Evolutionary conservation across 306 rosid species (phyloP).

Genomic region (Castanospermum australe): DNA sequence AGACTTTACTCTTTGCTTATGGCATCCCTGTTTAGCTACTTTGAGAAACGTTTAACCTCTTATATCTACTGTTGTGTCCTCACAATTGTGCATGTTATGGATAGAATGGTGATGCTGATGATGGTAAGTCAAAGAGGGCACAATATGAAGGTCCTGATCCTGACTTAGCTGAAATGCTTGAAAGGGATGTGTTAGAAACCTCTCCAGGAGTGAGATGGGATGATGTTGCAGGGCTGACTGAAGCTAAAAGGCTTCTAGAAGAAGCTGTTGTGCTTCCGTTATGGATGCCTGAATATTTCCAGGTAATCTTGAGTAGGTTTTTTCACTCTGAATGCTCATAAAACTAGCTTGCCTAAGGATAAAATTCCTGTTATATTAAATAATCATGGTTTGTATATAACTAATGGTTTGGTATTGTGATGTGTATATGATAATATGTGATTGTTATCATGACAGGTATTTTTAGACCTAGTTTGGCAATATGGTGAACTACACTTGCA

Average conservation of each 20-base stretch:
- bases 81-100: conserved; percentile 12
- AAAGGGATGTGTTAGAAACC: conserved; percentile 90
- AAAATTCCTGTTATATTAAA: conserved; percentile 13
- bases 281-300: conserved; percentile 99
- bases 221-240: conserved; percentile 91
- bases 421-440: not conserved
- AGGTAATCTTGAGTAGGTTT: conserved; percentile 50
- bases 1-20: not conserved
- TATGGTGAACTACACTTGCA: not conserved
- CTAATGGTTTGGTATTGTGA: not conserved
- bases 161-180: conserved; percentile 98
- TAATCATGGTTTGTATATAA: not conserved
- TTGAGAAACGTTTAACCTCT: not conserved
- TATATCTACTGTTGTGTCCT: not conserved
- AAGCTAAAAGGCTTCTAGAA: conserved; percentile 96
- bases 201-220: conserved; percentile 99
- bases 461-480: conserved; percentile 14
- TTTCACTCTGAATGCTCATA: conserved; percentile 4
- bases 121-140: conserved; percentile 72
- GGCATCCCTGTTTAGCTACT: not conserved
- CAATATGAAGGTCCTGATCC: conserved; percentile 99
- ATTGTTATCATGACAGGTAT: not conserved
- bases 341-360: not conserved
- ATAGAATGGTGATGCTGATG: conserved; percentile 81
- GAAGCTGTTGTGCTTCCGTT: conserved; percentile 99